phyloP scores from a whole-genome alignment of 2,329 filamentous ascomycete genomes.

The Thelonectria olida region DNA sequence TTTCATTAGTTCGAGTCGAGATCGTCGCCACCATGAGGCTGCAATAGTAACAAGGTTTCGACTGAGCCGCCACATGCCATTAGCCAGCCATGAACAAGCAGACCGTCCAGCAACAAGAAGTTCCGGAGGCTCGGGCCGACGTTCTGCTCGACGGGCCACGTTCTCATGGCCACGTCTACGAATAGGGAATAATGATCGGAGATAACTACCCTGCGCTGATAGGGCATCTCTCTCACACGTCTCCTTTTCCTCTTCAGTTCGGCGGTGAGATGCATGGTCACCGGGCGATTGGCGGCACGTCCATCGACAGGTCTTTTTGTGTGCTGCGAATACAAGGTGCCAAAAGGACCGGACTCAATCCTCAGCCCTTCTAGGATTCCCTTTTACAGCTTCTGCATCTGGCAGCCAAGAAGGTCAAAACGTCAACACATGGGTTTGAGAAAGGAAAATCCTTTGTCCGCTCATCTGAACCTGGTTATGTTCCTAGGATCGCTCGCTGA shows the following conservation, averaged over 20 bases:
- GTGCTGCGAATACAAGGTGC: not conserved
- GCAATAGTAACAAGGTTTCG: constrained; percentile 35
- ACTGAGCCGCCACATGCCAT: constrained; percentile 32
- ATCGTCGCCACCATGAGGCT: constrained; percentile 12
- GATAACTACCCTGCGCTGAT: not conserved
- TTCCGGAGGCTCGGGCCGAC: constrained; percentile 37
- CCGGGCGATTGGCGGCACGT: not conserved
- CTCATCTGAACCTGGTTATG: constrained; percentile 12
- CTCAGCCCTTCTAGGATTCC: constrained; percentile 23
- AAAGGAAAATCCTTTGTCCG: constrained; percentile 1
- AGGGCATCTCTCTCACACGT: not conserved
- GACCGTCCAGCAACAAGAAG: constrained; percentile 20
- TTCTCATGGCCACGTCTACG: not conserved
- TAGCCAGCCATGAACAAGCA: not conserved
- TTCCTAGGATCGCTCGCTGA: constrained; percentile 7
- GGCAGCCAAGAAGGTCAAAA: constrained; percentile 17
- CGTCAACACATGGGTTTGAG: constrained; percentile 8
- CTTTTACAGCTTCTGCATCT: constrained; percentile 19
- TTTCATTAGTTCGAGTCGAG: constrained; percentile 8
- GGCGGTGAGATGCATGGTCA: constrained; percentile 4
- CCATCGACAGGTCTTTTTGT: constrained; percentile 4
- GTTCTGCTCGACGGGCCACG: constrained; percentile 13
- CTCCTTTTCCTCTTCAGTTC: constrained; percentile 6
- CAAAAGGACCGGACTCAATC: constrained; percentile 23
- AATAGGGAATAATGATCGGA: constrained; percentile 1